Conservation (phyloP, 768 basidiomycete genomes). For the Naganishia randhawae region DNA sequence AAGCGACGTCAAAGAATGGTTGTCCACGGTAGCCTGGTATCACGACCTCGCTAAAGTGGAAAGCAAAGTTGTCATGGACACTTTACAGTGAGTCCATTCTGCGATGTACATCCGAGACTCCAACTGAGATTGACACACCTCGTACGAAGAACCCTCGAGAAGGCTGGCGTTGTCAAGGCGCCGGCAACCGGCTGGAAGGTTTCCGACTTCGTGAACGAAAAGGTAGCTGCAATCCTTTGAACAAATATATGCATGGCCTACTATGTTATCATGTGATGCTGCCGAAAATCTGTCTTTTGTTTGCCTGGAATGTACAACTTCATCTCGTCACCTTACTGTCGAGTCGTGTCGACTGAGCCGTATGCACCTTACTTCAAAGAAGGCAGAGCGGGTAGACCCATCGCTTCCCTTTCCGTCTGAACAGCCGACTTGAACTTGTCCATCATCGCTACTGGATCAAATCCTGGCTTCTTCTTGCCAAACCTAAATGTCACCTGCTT, state of each 20-base stretch:
- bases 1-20: constrained; percentile 82
- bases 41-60: constrained; percentile 64
- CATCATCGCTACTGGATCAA: constrained; percentile 17
- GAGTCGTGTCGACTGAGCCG: not conserved
- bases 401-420: constrained; percentile 17
- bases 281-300: too few species aligned
- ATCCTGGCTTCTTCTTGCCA: constrained; percentile 22
- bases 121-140: constrained; percentile 16
- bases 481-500: constrained; percentile 25
- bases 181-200: constrained; percentile 58
- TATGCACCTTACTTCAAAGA: not conserved
- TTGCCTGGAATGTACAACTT: not conserved
- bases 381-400: constrained; percentile 22
- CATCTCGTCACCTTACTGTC: not conserved
- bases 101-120: not conserved
- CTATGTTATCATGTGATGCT: not conserved
- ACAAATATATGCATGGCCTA: not conserved
- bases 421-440: constrained; percentile 23
- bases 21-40: constrained; percentile 73
- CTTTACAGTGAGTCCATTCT: constrained; percentile 60
- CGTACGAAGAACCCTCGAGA: constrained; percentile 61
- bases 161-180: constrained; percentile 68
- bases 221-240: constrained; percentile 53
- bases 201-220: constrained; percentile 59
- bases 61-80: constrained; percentile 63